Evolutionary conservation across 257 asterid species (phyloP).

Genomic region (Solanum sparsipilum): DNA sequence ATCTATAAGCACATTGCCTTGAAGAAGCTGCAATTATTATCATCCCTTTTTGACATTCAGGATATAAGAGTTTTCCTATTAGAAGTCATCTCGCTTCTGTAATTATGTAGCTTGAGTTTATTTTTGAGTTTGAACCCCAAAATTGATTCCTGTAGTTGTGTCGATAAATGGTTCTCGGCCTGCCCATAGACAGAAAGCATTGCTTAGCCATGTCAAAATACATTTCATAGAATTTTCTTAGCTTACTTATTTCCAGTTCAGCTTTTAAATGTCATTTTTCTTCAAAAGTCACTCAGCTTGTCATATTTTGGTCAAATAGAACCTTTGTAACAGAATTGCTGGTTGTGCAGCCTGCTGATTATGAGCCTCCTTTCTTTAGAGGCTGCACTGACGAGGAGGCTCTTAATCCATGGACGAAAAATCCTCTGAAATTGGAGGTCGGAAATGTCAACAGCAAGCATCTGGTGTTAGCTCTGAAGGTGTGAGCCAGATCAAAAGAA

Average conservation of each 20-base stretch:
- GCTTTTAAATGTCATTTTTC: neutral
- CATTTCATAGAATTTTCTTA: neutral
- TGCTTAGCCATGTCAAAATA: neutral
- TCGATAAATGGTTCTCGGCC: neutral
- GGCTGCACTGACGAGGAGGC: constrained; percentile 84
- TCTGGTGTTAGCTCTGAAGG: constrained; percentile 81
- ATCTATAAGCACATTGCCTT: neutral
- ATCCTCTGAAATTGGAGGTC: constrained; percentile 81
- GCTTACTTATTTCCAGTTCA: neutral
- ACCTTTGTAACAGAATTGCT: neutral
- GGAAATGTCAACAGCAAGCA: constrained; percentile 91
- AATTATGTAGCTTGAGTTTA: neutral
- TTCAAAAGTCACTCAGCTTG: neutral
- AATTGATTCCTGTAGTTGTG: neutral
- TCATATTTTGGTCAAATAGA: neutral
- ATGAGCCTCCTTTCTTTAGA: constrained; percentile 92
- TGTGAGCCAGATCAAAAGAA: constrained; percentile 12
- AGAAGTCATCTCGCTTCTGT: neutral
- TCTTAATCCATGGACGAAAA: constrained; percentile 66
- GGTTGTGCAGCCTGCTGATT: constrained; percentile 81
- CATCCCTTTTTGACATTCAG: neutral
- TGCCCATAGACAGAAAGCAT: neutral
- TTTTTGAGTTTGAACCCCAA: neutral
- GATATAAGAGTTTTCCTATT: neutral
- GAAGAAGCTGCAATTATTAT: neutral